Evolutionary conservation across 345 rosid genomes (phyloP).

Genomic region (Dipteronia dyeriana): DNA sequence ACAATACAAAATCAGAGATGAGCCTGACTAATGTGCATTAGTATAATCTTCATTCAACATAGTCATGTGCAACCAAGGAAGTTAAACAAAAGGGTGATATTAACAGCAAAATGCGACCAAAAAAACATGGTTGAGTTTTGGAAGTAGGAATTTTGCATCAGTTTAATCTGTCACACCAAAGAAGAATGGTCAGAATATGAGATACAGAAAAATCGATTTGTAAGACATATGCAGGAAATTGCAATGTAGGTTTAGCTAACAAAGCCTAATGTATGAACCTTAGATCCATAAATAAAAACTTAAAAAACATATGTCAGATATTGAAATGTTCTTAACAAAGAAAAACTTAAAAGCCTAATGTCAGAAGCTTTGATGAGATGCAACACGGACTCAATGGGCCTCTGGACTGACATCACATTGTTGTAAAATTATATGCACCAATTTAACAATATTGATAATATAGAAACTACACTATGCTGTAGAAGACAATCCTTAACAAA

Average conservation of each 20-base stretch:
- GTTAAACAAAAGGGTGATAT: neutral
- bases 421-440: neutral
- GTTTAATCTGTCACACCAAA: neutral
- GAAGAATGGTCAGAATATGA: neutral
- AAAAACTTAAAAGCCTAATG: too few species aligned
- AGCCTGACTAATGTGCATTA: neutral
- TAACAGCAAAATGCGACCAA: conserved; percentile 2
- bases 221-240: neutral
- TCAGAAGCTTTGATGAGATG: conserved; percentile 92
- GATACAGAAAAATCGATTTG: neutral
- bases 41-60: neutral
- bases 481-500: neutral
- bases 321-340: too few species aligned
- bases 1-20: neutral
- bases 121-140: neutral
- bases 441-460: neutral
- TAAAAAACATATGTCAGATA: neutral
- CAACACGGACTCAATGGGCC: conserved; percentile 79
- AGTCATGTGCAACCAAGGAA: neutral
- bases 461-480: neutral
- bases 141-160: neutral
- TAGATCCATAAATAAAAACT: neutral
- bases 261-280: neutral
- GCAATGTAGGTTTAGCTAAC: neutral
- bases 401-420: conserved; percentile 57